Percentiles rank a stretch among this genome's conserved stretches.
Conservation (phyloP, 495 filamentous ascomycete genomes). For the Xylaria bambusicola region DNA sequence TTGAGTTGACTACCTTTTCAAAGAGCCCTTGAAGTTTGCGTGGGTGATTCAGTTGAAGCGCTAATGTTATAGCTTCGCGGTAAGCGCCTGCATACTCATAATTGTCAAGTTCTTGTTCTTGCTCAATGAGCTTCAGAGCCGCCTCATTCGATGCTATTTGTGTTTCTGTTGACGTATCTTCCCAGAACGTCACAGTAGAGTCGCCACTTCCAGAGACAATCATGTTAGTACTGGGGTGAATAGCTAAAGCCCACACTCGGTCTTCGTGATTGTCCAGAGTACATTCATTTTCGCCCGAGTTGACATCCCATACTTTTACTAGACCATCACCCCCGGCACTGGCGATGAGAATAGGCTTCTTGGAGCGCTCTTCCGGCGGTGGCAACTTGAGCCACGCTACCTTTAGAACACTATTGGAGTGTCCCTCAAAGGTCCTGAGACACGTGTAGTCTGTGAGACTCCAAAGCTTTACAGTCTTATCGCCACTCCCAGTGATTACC, state of each 20-base stretch:
- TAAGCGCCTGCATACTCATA: constrained; percentile 83
- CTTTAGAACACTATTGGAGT: constrained; percentile 93
- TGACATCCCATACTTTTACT: constrained; percentile 92
- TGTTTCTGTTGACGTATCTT: constrained; percentile 83
- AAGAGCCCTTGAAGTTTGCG: constrained; percentile 81
- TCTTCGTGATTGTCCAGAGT: constrained; percentile 97
- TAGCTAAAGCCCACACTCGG: constrained; percentile 83
- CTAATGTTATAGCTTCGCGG: constrained; percentile 87
- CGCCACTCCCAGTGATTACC: constrained; percentile 84
- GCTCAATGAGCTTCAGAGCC: constrained; percentile 78
- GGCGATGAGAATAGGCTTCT: constrained; percentile 66
- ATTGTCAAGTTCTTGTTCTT: constrained; percentile 91
- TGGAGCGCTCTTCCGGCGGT: constrained; percentile 43
- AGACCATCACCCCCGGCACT: constrained; percentile 93
- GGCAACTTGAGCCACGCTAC: constrained; percentile 82
- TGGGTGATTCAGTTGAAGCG: constrained; percentile 90
- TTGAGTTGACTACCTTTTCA: constrained; percentile 70
- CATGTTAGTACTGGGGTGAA: constrained; percentile 65
- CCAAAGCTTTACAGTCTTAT: constrained; percentile 97
- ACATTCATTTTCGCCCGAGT: constrained; percentile 73
- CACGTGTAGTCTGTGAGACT: constrained; percentile 90
- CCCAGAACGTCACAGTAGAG: constrained; percentile 91
- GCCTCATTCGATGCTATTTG: constrained; percentile 67
- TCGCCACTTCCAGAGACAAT: constrained; percentile 89
- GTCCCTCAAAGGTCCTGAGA: constrained; percentile 90